Evolutionary conservation across 208 protist species (phyloP).

Genomic region (Porcisia hertigi): DNA sequence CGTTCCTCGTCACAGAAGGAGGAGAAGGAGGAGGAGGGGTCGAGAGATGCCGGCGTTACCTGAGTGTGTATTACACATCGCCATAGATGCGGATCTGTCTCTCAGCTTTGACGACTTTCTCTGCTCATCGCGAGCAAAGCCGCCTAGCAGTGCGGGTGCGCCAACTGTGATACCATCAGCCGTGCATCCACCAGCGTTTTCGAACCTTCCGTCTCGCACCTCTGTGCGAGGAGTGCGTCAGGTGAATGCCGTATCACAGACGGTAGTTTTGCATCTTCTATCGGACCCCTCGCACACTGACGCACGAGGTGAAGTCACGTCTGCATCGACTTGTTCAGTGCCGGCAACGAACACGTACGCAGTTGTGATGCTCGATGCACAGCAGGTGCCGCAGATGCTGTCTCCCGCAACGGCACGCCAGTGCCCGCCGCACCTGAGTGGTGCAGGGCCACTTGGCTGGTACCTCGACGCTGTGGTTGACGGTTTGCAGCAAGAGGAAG

Average conservation of each 20-base stretch:
- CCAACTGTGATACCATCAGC: background rate
- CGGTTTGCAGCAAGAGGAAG: constrained; percentile 2
- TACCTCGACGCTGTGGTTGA: constrained; percentile 31
- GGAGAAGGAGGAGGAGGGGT: background rate
- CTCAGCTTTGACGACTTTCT: constrained; percentile 15
- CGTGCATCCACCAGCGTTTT: background rate
- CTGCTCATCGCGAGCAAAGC: background rate
- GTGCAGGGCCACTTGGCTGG: constrained; percentile 25
- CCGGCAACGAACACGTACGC: constrained; percentile 7
- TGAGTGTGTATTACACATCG: constrained; percentile 13
- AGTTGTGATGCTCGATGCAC: constrained; percentile 24
- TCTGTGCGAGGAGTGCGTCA: background rate
- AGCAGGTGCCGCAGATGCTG: constrained; percentile 29
- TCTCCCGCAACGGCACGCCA: constrained; percentile 22
- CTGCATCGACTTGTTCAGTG: background rate
- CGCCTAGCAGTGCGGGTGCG: background rate
- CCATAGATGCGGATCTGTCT: constrained; percentile 23
- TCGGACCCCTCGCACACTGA: background rate
- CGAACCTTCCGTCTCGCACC: constrained; percentile 11
- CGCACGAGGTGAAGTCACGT: background rate
- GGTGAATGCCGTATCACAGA: constrained; percentile 32
- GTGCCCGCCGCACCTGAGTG: constrained; percentile 22
- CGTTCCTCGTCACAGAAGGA: background rate
- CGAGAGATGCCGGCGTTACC: background rate
- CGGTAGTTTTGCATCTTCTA: constrained; percentile 11